These are phyloP conservation scores for Cladosporium sp. DNA, from an alignment of 2,329 filamentous ascomycete species.

Conservation along the genomic window DNA sequence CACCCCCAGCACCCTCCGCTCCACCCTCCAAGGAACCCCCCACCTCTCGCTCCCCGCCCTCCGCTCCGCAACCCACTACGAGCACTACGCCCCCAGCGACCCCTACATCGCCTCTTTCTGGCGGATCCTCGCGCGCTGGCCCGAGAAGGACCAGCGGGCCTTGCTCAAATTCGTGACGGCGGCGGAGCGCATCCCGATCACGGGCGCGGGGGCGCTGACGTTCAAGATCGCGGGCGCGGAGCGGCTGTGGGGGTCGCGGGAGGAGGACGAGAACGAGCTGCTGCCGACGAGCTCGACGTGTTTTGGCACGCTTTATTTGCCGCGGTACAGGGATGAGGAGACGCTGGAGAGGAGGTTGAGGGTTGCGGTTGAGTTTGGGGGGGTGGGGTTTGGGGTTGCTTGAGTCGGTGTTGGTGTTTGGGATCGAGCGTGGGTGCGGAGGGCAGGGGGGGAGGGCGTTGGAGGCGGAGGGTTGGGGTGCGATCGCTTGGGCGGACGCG, in stretches of 20 bases:
- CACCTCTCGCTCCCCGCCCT: conserved; percentile 73
- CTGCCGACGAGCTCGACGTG: conserved; percentile 77
- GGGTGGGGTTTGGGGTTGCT: conserved; percentile 64
- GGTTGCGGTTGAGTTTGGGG: conserved; percentile 82
- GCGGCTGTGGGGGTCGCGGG: neutral
- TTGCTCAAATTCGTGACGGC: conserved; percentile 94
- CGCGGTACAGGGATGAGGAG: conserved; percentile 68
- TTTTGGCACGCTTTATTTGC: conserved; percentile 80
- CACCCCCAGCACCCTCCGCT: conserved; percentile 63
- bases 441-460: no score
- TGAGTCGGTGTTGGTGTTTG: conserved; percentile 11
- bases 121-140: conserved; percentile 65
- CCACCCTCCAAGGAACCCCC: conserved; percentile 74
- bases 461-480: no score
- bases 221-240: neutral
- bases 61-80: conserved; percentile 66
- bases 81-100: conserved; percentile 68
- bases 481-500: no score
- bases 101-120: conserved; percentile 74
- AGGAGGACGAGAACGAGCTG: neutral
- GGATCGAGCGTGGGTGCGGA: no score
- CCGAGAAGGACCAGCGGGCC: conserved; percentile 63
- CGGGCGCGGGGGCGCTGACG: conserved; percentile 47
- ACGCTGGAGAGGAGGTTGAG: conserved; percentile 66
- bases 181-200: conserved; percentile 81